Conservation (phyloP, 2,329 filamentous ascomycete genomes). For the Sordariomycetes sp. region DNA sequence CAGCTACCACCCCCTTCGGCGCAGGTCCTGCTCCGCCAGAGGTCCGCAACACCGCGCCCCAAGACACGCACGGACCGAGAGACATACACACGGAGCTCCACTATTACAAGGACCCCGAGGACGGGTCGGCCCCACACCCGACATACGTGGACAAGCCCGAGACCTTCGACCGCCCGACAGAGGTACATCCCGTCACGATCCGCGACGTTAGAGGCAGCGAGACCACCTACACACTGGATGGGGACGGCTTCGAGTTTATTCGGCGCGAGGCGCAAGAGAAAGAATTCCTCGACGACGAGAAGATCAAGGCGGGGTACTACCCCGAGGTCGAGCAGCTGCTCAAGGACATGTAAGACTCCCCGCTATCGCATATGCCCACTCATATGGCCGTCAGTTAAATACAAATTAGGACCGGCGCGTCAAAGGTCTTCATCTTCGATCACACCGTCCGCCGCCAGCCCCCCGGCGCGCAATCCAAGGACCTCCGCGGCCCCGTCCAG, state of each 20-base stretch:
- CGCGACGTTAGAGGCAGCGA: conserved; percentile 21
- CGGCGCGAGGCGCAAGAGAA: conserved; percentile 17
- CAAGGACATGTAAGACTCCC: conserved; percentile 35
- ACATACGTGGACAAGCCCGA: conserved; percentile 19
- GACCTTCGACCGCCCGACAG: conserved; percentile 16
- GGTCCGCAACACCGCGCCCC: not conserved
- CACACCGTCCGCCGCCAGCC: conserved; percentile 36
- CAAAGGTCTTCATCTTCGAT: conserved; percentile 45
- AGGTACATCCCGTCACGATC: conserved; percentile 16
- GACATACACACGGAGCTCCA: conserved; percentile 21
- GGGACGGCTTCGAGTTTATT: conserved; percentile 22
- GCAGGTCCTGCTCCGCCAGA: not conserved
- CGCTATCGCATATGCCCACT: not conserved
- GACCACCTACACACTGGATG: conserved; percentile 21
- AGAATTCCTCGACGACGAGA: conserved; percentile 37
- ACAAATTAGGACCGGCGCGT: conserved; percentile 37
- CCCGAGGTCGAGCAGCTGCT: conserved; percentile 56
- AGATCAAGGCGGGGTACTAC: conserved; percentile 56
- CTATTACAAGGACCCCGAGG: conserved; percentile 24
- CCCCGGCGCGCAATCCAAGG: conserved; percentile 24
- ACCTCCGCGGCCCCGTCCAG: conserved; percentile 24
- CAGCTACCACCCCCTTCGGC: conserved; percentile 1
- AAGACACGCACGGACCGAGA: not conserved
- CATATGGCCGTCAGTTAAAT: not conserved
- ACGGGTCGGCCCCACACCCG: conserved; percentile 23